Evolutionary conservation across 2,329 filamentous ascomycete species (phyloP).

Genomic region (Tetracladium maxilliforme): DNA sequence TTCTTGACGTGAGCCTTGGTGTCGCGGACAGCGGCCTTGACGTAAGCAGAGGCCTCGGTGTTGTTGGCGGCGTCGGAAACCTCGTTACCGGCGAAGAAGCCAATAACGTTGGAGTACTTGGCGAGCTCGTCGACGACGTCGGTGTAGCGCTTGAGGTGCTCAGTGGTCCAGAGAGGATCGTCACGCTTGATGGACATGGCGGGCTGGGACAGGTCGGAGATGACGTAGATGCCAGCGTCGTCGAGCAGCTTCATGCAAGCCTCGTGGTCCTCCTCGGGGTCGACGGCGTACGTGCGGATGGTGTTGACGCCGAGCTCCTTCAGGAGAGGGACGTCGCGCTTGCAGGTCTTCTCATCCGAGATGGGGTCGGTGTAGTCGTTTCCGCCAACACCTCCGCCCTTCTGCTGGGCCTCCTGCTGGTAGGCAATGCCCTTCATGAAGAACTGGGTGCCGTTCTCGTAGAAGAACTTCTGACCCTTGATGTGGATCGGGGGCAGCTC

Average conservation of each 20-base stretch:
- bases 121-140: constrained; percentile 67
- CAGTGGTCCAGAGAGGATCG: constrained; percentile 62
- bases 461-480: too few species aligned
- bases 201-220: constrained; percentile 81
- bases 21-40: constrained; percentile 95
- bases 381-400: constrained; percentile 30
- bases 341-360: constrained; percentile 54
- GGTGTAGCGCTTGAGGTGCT: constrained; percentile 69
- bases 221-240: constrained; percentile 83
- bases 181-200: constrained; percentile 72
- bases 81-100: constrained; percentile 98
- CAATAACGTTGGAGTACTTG: constrained; percentile 80
- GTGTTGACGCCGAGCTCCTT: constrained; percentile 72
- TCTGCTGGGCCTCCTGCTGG: constrained; percentile 61
- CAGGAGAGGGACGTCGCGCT: constrained; percentile 75
- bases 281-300: constrained; percentile 88
- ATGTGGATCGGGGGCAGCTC: constrained; percentile 1
- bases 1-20: constrained; percentile 85
- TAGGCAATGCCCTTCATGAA: constrained; percentile 93
- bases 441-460: constrained; percentile 57
- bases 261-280: constrained; percentile 64
- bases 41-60: constrained; percentile 80
- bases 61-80: constrained; percentile 83
- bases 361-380: constrained; percentile 69
- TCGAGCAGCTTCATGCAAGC: constrained; percentile 74